Base-by-base conservation (phyloP, 768 basidiomycete species). In the Boletellus ananiceps region DNA sequence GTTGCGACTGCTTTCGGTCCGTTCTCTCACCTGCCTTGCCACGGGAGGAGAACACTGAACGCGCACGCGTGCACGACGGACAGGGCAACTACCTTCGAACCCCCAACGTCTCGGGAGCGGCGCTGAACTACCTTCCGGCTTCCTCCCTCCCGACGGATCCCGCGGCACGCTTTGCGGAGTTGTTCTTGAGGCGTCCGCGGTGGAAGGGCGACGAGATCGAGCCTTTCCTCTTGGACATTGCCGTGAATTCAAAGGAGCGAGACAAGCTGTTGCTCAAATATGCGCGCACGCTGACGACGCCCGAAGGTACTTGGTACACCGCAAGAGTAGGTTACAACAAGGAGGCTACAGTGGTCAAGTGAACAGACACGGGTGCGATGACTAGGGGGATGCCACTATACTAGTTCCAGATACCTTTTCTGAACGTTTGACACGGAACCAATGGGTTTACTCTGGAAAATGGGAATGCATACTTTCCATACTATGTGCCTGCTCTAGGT, bases 251-350 rank as follows among this genome's bases (percentile, higher is more conserved):
- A 8, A 95, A 96, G 67, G 91, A 91, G 61, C 76, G 88, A 35
- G 94, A 98, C 63, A 92, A 85, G 64, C 63, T 95, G 54, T 70
- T 96, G 34, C 78, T 91, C 37, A 97, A 93, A 70, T 89, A 86
- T 60, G 89, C 89, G 32, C 74, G 94, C 40, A 80, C 88, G 3
- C 77, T 83, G 37, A 88, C 84, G 44, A 85, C 88, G 44, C 60
- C 74, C 0, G 74, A 79, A 11, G 86, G 85, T 0, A 65, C 80
- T 32, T 88, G 81, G 78, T 95, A 92, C 66, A 88, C 85, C 1
- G 77, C 86, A 1, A 72, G 87, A 54, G 78, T 75, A 27, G 80
- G 80, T 59, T 82, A 83, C 59, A 79, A 69, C 61, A 75, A 72
- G 31, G 82, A 68, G 57, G 6, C 32, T 7, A 9, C 5, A 5